Evolutionary conservation across 2,329 filamentous ascomycete species (phyloP), one percentile per base, ranked within the genome.

Genomic region (Aspergillus costaricaensis): DNA sequence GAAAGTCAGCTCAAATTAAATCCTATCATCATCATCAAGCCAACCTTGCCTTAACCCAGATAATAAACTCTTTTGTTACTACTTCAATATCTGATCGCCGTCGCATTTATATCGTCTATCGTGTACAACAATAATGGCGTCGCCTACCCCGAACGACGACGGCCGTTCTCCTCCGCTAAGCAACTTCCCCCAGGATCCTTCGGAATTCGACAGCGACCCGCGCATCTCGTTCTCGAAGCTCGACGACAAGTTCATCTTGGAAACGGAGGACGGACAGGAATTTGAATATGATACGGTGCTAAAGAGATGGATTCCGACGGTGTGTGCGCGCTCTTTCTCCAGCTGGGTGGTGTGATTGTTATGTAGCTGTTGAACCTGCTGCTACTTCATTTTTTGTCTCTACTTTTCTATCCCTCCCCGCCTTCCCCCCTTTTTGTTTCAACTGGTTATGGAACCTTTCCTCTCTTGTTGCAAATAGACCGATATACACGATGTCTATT

Each of bases 221-320:
- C 90, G 93, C 68, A 91, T 96, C 71, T 94, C 91, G 5, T 96
- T 89, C 79, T 94, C 91, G n/a, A 90, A 86, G 73, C 82, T 91
- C 62, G 89, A 94, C 76, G 83, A 87, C 71, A 94, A 92, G 73
- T 94, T 89, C 79, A 86, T 95, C 56, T 86, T 95, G 7, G 92
- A 96, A 63, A 89, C 91, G 59, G 91, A 92, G 51, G 88, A 95
- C 72, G 92, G 91, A 55, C 85, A 87, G 62, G 93, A 96, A 75
- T 96, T 89, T 79, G 90, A 93, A 74, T 97, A 89, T 79, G 88
- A 96, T 76, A 78, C 84, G 53, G 83, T 82, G 54, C 78, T 88
- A 67, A 88, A 86, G 78, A 85, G 86, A 77, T 97, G 93, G 93
- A 83, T 92, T 57, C 88, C 87, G 67, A 81, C 83, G 73, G 86